These are phyloP conservation scores for Aschersonia sp. DNA, from an alignment of 2,329 filamentous ascomycete species.

Conservation along the genomic window DNA sequence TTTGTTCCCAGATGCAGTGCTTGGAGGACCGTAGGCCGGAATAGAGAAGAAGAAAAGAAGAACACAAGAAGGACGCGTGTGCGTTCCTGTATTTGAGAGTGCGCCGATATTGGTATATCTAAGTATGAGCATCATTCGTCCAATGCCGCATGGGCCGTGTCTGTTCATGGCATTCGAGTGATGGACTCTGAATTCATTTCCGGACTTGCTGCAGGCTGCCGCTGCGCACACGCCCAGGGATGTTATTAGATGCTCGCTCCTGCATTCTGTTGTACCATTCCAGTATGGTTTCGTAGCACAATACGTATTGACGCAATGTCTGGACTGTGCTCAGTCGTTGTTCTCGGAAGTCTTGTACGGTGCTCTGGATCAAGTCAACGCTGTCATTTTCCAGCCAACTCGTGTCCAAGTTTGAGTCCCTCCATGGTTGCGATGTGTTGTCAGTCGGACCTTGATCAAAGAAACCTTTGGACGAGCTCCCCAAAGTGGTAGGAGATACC, in stretches of 20 bases:
- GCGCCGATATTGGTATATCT: no score
- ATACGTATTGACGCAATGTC: slow-evolving; percentile 79
- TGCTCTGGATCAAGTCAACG: slow-evolving; percentile 68
- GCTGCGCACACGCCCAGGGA: slow-evolving; percentile 12
- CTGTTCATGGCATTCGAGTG: neutral
- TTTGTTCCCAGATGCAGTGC: no score
- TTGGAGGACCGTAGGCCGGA: no score
- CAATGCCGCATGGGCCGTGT: no score
- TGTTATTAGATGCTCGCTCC: slow-evolving; percentile 12
- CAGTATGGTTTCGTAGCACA: slow-evolving; percentile 89
- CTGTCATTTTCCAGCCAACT: slow-evolving; percentile 56
- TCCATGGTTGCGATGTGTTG: slow-evolving; percentile 3
- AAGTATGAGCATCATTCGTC: no score
- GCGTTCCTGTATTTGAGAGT: no score
- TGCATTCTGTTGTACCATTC: slow-evolving; percentile 60
- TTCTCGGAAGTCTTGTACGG: slow-evolving; percentile 77
- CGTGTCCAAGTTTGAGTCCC: slow-evolving; percentile 22
- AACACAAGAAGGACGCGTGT: no score
- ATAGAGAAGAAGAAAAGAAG: no score
- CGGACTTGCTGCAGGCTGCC: slow-evolving; percentile 16
- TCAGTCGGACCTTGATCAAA: slow-evolving; percentile 5
- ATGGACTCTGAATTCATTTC: neutral
- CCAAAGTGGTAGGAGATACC: slow-evolving; percentile 13
- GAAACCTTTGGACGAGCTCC: slow-evolving; percentile 5
- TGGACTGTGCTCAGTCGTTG: slow-evolving; percentile 96